These are phyloP conservation scores for Kodamaea sp. DNA, from an alignment of 1,139 yeast genomes.

Conservation along the genomic window DNA sequence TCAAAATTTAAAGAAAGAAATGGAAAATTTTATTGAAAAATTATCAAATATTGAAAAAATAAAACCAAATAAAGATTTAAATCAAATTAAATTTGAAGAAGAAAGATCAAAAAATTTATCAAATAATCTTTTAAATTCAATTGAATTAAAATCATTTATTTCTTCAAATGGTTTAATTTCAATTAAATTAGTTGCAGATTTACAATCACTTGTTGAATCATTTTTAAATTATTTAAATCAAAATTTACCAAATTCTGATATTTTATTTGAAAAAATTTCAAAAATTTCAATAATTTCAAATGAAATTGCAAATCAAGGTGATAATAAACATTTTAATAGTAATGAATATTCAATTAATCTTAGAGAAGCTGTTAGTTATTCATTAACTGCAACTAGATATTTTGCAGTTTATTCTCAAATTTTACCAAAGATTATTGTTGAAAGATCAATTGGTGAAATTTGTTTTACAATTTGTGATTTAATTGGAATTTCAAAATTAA, in stretches of 20 bases:
- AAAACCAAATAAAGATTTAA: conserved; percentile 23
- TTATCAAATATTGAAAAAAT: conserved; percentile 19
- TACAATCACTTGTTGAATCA: conserved; percentile 47
- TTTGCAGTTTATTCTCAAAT: conserved; percentile 60
- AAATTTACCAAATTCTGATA: conserved; percentile 33
- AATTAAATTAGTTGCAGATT: conserved; percentile 38
- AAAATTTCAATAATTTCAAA: conserved; percentile 49
- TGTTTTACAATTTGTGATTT: conserved; percentile 72
- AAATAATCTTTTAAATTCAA: conserved; percentile 21
- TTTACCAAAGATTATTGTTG: conserved; percentile 69
- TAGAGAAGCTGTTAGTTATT: conserved; percentile 70
- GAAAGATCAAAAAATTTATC: conserved; percentile 31
- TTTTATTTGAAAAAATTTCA: conserved; percentile 54
- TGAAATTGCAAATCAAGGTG: conserved; percentile 46
- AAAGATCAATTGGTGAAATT: conserved; percentile 76
- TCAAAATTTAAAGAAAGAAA: conserved; percentile 15
- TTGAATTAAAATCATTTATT: conserved; percentile 30
- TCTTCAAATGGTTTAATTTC: conserved; percentile 46
- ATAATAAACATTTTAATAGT: conserved; percentile 31
- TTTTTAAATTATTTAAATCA: conserved; percentile 35
- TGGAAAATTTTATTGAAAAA: conserved; percentile 30
- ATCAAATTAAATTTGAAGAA: conserved; percentile 47
- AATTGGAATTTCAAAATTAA: conserved; percentile 52
- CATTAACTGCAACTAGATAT: conserved; percentile 76
- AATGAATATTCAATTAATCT: conserved; percentile 40